Conservation (phyloP, 176 grass and related monocot genomes). For the Avena insularis region DNA sequence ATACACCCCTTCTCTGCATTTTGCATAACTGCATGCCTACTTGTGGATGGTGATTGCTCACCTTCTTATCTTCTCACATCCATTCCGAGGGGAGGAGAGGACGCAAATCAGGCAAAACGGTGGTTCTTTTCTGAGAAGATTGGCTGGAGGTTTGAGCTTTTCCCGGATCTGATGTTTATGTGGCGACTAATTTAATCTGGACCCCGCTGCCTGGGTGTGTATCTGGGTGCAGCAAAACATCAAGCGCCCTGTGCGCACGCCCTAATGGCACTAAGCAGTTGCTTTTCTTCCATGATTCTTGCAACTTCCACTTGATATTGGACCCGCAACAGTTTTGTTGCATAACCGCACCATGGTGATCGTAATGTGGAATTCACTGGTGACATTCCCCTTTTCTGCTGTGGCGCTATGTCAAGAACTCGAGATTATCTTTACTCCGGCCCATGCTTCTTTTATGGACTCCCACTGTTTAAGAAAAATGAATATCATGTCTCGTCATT, state of each 20-base stretch:
- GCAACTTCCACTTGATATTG: neutral
- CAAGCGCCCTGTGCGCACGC: slow-evolving; percentile 24
- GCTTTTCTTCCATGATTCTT: neutral
- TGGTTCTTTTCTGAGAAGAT: neutral
- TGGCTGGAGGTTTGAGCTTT: slow-evolving; percentile 10
- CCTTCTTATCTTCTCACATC: slow-evolving; percentile 2
- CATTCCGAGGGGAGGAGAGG: neutral
- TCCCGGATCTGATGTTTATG: neutral
- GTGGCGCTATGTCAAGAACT: neutral
- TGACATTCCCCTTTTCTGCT: neutral
- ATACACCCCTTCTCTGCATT: neutral
- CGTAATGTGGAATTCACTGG: neutral
- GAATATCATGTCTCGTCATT: neutral
- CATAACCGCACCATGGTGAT: neutral
- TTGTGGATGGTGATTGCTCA: neutral
- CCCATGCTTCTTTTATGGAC: neutral
- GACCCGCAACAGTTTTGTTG: neutral
- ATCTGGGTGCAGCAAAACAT: slow-evolving; percentile 11
- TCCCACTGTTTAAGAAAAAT: neutral
- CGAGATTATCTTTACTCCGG: neutral
- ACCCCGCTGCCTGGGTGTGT: neutral
- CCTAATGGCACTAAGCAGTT: neutral
- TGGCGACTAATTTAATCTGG: neutral
- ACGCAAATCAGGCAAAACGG: neutral
- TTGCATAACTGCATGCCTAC: neutral